Evolutionary conservation across 2,329 filamentous ascomycete genomes (phyloP).

Genomic region (Trichoderma hamatum): DNA sequence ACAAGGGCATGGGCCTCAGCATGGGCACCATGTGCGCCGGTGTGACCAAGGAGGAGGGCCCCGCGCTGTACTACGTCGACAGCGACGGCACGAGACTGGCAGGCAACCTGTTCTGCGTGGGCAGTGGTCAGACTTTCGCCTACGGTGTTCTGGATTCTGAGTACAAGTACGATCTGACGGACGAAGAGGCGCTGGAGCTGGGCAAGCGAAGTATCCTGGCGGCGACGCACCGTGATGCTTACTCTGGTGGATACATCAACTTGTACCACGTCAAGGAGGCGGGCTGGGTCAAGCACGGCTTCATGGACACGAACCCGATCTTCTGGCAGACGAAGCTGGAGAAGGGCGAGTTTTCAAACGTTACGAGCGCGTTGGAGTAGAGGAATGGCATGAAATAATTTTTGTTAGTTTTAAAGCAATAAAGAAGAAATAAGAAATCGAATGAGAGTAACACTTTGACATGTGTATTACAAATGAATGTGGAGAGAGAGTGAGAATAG

Average conservation of each 20-base stretch:
- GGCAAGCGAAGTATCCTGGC: constrained; percentile 91
- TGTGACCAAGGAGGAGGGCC: constrained; percentile 92
- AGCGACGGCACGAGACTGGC: constrained; percentile 85
- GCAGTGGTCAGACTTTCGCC: constrained; percentile 96
- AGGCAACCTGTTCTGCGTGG: constrained; percentile 97
- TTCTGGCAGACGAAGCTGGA: constrained; percentile 99
- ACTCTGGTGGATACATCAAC: constrained; percentile 98
- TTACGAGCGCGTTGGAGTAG: constrained; percentile 71
- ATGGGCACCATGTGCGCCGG: constrained; percentile 99
- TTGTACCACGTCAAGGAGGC: constrained; percentile 98
- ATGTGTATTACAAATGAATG: not conserved
- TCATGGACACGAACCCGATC: constrained; percentile 96
- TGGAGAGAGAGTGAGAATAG: not conserved
- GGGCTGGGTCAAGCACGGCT: constrained; percentile 98
- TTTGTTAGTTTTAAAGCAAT: not conserved
- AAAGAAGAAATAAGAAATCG: not conserved
- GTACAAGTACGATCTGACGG: constrained; percentile 86
- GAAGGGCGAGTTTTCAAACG: constrained; percentile 97
- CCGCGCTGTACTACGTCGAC: constrained; percentile 98
- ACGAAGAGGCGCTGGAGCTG: constrained; percentile 87
- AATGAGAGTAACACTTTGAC: not conserved
- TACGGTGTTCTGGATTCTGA: constrained; percentile 97
- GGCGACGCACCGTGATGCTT: constrained; percentile 96
- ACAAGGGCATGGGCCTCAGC: constrained; percentile 97
- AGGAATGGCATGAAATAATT: not conserved